Evolutionary conservation across 768 basidiomycete species (phyloP).

Genomic region (Boletales sp.): DNA sequence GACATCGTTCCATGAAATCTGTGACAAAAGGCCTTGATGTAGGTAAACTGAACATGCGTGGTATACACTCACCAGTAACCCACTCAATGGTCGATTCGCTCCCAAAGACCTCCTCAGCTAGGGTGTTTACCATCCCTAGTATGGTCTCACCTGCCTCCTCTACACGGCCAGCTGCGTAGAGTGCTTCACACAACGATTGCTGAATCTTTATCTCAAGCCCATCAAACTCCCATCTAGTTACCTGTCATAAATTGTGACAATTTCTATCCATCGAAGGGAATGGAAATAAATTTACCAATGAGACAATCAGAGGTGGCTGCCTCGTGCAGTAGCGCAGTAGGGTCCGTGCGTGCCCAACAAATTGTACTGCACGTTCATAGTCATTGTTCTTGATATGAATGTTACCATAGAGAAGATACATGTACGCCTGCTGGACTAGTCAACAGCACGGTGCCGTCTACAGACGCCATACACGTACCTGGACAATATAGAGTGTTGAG

Average conservation of each 20-base stretch:
- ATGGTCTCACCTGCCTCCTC: too few species aligned
- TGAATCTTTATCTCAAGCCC: too few species aligned
- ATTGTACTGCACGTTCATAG: slow-evolving; percentile 3
- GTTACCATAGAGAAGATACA: slow-evolving; percentile 4
- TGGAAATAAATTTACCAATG: not conserved
- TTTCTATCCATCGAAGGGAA: not conserved
- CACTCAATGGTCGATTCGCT: not conserved
- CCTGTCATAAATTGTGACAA: not conserved
- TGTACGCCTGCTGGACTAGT: slow-evolving; percentile 3
- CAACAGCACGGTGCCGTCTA: not conserved
- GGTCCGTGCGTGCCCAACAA: not conserved
- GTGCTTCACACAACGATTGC: too few species aligned
- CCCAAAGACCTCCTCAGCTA: too few species aligned
- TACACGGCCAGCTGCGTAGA: too few species aligned
- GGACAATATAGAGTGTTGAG: not conserved
- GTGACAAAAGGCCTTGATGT: too few species aligned
- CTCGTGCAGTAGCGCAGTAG: not conserved
- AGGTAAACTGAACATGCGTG: too few species aligned
- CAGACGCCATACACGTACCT: not conserved
- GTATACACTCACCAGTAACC: too few species aligned
- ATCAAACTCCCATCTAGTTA: slow-evolving; percentile 6
- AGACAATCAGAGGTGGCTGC: not conserved
- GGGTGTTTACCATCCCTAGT: too few species aligned
- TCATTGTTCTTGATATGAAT: not conserved
- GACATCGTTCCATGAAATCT: too few species aligned